Conservation (phyloP, 2,329 filamentous ascomycete genomes). For the Botryotinia globosa region DNA sequence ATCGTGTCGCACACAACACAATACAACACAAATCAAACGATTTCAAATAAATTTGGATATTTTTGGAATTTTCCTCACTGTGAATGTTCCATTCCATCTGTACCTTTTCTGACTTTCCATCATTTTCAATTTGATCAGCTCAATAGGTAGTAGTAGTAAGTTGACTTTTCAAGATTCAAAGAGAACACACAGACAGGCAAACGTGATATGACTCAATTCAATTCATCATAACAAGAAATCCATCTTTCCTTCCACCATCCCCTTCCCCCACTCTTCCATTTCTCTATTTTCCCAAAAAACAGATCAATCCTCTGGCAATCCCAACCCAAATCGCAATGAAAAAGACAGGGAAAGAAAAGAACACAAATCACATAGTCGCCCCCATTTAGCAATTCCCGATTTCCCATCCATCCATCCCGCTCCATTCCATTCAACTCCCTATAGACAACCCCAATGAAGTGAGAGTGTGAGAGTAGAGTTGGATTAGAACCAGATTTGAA, state of each 20-base stretch:
- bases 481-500: slow-evolving; percentile 5
- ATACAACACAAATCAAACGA: neutral
- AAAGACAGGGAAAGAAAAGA: slow-evolving; percentile 1
- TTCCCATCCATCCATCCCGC: neutral
- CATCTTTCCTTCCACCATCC: neutral
- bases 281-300: neutral
- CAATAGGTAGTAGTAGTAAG: neutral
- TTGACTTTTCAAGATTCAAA: neutral
- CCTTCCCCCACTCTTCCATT: neutral
- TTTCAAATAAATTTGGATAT: neutral
- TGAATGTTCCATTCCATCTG: neutral
- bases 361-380: neutral
- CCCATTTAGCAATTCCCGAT: neutral
- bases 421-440: slow-evolving; percentile 10
- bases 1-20: neutral
- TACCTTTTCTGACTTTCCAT: neutral
- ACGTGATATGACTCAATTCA: slow-evolving; percentile 4
- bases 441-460: slow-evolving; percentile 3
- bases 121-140: neutral
- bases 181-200: neutral
- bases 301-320: neutral
- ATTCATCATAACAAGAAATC: slow-evolving; percentile 5
- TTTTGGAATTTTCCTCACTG: neutral
- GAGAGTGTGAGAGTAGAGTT: slow-evolving; percentile 14
- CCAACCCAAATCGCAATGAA: slow-evolving; percentile 6